Evolutionary conservation across 371 early-diverging fungal species (phyloP).

Genomic region (Apophysomyces variabilis): DNA sequence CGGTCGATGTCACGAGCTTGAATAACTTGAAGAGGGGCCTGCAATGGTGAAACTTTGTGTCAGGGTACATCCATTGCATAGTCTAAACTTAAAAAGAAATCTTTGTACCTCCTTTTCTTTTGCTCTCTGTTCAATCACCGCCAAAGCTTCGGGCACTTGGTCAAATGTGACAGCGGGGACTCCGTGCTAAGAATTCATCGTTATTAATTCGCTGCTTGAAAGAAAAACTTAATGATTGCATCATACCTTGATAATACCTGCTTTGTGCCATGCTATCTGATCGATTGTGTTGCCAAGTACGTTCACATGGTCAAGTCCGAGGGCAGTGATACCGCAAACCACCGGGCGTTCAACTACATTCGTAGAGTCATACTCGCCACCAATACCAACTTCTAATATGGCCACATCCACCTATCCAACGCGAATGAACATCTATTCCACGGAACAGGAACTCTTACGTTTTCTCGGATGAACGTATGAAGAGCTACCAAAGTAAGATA

Average conservation of each 20-base stretch:
- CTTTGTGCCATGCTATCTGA: constrained; percentile 94
- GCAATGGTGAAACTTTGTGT: background rate
- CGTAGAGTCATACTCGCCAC: constrained; percentile 87
- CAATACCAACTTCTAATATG: constrained; percentile 85
- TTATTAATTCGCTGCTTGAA: no score
- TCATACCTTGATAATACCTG: constrained; percentile 84
- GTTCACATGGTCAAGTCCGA: constrained; percentile 82
- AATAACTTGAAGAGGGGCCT: constrained; percentile 26
- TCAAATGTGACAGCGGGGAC: constrained; percentile 74
- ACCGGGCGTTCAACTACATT: constrained; percentile 74
- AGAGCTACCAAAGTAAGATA: constrained; percentile 90
- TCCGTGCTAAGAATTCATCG: constrained; percentile 32
- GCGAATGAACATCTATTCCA: background rate
- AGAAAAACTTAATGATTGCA: background rate
- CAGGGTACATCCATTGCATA: no score
- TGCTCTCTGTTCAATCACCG: constrained; percentile 73
- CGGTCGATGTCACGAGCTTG: constrained; percentile 16
- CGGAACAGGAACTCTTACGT: constrained; percentile 39
- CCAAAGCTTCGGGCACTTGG: constrained; percentile 74
- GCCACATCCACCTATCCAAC: constrained; percentile 67
- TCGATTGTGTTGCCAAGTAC: constrained; percentile 77
- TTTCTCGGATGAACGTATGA: constrained; percentile 85
- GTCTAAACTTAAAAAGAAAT: background rate
- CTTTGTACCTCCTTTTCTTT: constrained; percentile 60
- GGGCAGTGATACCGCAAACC: constrained; percentile 81